phyloP scores from a whole-genome alignment of 2,329 filamentous ascomycete genomes.

The Byssothecium circinans region DNA sequence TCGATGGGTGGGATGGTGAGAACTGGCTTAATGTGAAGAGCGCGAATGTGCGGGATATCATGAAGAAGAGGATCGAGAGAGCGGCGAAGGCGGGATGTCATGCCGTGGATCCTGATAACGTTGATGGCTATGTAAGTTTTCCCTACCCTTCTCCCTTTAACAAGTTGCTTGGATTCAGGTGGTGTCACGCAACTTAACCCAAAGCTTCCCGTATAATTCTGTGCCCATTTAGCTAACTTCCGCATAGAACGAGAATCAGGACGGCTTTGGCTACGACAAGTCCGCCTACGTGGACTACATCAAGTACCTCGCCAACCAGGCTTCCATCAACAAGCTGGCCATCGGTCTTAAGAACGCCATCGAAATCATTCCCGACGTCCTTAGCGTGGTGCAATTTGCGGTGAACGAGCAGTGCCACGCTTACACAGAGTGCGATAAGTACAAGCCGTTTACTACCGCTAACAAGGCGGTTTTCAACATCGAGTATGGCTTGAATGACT shows the following conservation, averaged over 20 bases:
- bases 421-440: conserved; percentile 53
- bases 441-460: conserved; percentile 58
- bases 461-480: conserved; percentile 72
- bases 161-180: neutral
- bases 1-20: conserved; percentile 67
- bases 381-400: conserved; percentile 60
- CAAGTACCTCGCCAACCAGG: conserved; percentile 59
- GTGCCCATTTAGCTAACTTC: conserved; percentile 5
- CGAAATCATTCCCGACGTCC: conserved; percentile 56
- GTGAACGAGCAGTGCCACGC: conserved; percentile 70
- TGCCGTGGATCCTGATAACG: conserved; percentile 70
- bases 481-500: conserved; percentile 59
- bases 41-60: conserved; percentile 61
- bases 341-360: conserved; percentile 70
- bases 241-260: conserved; percentile 41
- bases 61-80: conserved; percentile 60
- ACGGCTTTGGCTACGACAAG: conserved; percentile 61
- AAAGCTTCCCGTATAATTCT: no score
- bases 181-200: no score
- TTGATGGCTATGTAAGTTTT: conserved; percentile 61
- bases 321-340: conserved; percentile 57
- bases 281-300: conserved; percentile 61
- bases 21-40: conserved; percentile 65
- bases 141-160: neutral
- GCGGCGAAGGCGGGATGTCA: conserved; percentile 65